These are phyloP conservation scores for Ogataea salicorniae DNA, from an alignment of 805 yeast genomes.

Conservation along the genomic window DNA sequence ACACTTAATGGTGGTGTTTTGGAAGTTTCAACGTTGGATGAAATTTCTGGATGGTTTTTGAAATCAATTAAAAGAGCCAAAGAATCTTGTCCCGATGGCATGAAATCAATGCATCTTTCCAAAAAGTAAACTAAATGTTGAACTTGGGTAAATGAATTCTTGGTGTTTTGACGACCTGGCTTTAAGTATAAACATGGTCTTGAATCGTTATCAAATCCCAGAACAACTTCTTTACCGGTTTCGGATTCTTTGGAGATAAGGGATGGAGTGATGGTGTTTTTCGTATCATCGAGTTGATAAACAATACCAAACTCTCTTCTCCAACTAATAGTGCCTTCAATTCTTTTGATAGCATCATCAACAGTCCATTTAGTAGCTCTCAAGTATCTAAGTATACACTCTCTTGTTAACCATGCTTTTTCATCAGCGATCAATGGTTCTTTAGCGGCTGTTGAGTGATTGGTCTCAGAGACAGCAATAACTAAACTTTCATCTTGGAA, in stretches of 20 bases:
- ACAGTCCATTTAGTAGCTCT: conserved; percentile 92
- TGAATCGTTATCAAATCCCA: conserved; percentile 85
- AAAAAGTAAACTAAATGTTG: conserved; percentile 91
- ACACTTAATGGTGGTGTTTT: conserved; percentile 85
- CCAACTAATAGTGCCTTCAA: conserved; percentile 82
- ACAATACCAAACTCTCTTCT: conserved; percentile 85
- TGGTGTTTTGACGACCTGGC: conserved; percentile 95
- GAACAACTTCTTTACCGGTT: conserved; percentile 86
- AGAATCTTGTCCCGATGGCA: conserved; percentile 96
- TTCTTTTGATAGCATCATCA: conserved; percentile 64
- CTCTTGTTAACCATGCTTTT: conserved; percentile 89
- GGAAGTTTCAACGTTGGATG: conserved; percentile 47
- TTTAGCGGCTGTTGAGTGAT: conserved; percentile 26
- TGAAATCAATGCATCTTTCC: conserved; percentile 86
- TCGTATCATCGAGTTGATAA: conserved; percentile 38
- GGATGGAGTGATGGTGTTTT: conserved; percentile 48
- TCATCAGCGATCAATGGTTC: conserved; percentile 45
- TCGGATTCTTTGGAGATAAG: conserved; percentile 64
- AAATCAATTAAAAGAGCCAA: conserved; percentile 89
- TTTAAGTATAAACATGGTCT: conserved; percentile 91
- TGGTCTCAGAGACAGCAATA: conserved; percentile 46
- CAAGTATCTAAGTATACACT: conserved; percentile 83
- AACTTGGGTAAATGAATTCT: conserved; percentile 85
- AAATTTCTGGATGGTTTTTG: conserved; percentile 62
- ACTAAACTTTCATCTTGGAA: conserved; percentile 49